These are phyloP conservation scores for Amaranthus tricolor DNA, from an alignment of 179 eudicot genomes.

Conservation along the genomic window DNA sequence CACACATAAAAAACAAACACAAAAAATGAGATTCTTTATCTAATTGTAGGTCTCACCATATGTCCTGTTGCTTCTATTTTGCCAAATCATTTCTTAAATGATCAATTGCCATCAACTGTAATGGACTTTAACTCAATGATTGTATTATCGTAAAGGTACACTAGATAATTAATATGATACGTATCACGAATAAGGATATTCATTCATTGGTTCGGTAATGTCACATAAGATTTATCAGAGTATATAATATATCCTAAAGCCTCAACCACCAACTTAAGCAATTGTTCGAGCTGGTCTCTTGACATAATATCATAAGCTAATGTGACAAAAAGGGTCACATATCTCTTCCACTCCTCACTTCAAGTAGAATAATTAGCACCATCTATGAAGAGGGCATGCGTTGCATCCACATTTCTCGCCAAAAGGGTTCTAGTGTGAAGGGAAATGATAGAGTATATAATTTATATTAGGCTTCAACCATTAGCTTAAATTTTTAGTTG, in stretches of 20 bases:
- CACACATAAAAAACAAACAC: background rate
- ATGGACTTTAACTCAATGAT: background rate
- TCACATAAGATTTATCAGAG: background rate
- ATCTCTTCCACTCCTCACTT: too few relatives aligned
- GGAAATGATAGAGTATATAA: too few relatives aligned
- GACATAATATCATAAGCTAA: too few relatives aligned
- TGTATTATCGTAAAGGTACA: background rate
- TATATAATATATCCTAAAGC: background rate
- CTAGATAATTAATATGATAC: background rate
- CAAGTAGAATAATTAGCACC: too few relatives aligned
- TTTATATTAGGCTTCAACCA: too few relatives aligned
- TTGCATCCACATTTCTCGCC: too few relatives aligned
- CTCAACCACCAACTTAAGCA: too few relatives aligned
- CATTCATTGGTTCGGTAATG: background rate
- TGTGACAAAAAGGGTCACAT: too few relatives aligned
- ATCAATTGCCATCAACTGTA: background rate
- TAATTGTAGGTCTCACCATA: background rate
- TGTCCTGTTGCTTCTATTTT: background rate
- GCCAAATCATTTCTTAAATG: background rate
- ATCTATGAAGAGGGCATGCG: too few relatives aligned
- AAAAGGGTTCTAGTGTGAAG: too few relatives aligned
- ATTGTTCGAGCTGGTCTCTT: too few relatives aligned
- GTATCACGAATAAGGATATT: background rate
- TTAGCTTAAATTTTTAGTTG: too few relatives aligned
- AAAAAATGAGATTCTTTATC: background rate